Conservation (phyloP, 106 monocot genomes). For the Dioscorea dumetorum region DNA sequence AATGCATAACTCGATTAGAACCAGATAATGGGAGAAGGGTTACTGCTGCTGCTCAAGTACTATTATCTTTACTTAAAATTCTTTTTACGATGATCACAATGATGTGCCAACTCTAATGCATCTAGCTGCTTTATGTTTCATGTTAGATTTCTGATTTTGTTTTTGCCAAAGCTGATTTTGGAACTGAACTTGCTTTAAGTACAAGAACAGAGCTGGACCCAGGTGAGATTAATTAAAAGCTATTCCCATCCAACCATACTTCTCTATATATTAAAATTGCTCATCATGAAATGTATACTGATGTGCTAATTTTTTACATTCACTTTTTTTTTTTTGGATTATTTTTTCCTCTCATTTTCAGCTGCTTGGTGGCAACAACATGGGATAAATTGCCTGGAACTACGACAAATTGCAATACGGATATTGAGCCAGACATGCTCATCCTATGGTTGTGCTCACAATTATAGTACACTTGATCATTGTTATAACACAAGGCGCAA, state of each 20-base stretch:
- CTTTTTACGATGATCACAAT: not conserved
- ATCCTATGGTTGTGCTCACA: constrained; percentile 28
- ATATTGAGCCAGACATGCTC: constrained; percentile 55
- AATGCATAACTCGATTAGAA: constrained; percentile 53
- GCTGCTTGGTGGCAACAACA: constrained; percentile 72
- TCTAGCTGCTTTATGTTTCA: constrained; percentile 6
- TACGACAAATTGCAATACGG: constrained; percentile 47
- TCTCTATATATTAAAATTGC: too few relatives aligned
- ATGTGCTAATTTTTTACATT: not conserved
- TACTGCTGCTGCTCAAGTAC: constrained; percentile 40
- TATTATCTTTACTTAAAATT: not conserved
- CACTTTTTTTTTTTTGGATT: not conserved
- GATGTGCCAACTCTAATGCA: not conserved
- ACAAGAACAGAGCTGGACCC: constrained; percentile 52
- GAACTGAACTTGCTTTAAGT: constrained; percentile 54
- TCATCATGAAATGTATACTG: not conserved
- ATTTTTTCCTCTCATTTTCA: not conserved
- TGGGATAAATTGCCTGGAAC: constrained; percentile 52
- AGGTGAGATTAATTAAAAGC: constrained; percentile 9
- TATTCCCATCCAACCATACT: too few relatives aligned
- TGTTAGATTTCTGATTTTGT: constrained; percentile 50
- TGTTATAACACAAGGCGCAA: constrained; percentile 20
- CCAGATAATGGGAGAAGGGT: constrained; percentile 34
- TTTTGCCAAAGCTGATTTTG: constrained; percentile 61
- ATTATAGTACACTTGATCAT: constrained; percentile 29